These are phyloP conservation scores for Paraphysoderma sedebokerense DNA, from an alignment of 371 early-diverging fungal species.

Conservation along the genomic window DNA sequence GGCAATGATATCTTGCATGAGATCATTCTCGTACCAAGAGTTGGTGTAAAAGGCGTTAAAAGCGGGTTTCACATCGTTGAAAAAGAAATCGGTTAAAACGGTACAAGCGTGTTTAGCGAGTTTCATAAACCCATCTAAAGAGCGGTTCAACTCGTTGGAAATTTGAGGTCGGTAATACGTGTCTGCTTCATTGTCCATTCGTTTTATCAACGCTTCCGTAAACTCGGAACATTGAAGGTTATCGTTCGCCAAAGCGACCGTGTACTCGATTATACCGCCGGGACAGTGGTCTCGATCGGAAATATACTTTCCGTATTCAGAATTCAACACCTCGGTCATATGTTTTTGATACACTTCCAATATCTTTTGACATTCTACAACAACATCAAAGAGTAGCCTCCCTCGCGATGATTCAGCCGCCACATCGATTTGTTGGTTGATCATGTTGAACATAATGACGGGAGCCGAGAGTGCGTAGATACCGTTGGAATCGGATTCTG, in stretches of 20 bases:
- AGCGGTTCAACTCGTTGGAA: constrained; percentile 31
- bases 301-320: constrained; percentile 54
- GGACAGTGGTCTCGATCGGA: constrained; percentile 47
- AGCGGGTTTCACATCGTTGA: constrained; percentile 55
- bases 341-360: constrained; percentile 61
- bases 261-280: constrained; percentile 76
- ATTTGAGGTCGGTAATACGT: constrained; percentile 44
- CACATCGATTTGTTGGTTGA: constrained; percentile 88
- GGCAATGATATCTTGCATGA: constrained; percentile 62
- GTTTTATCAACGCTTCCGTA: constrained; percentile 52
- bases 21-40: constrained; percentile 77
- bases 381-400: constrained; percentile 64
- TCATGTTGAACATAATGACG: constrained; percentile 80
- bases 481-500: constrained; percentile 57
- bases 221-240: constrained; percentile 73
- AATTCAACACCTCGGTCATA: constrained; percentile 50
- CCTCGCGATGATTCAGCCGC: constrained; percentile 62
- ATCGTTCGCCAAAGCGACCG: constrained; percentile 87
- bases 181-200: constrained; percentile 45
- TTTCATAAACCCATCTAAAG: constrained; percentile 65
- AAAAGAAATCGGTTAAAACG: constrained; percentile 61
- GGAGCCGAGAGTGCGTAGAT: constrained; percentile 63
- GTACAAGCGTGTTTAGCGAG: constrained; percentile 51
- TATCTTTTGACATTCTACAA: constrained; percentile 64
- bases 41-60: constrained; percentile 50